phyloP scores from a whole-genome alignment of 2,329 filamentous ascomycete species.

The Xylariaceae sp. region DNA sequence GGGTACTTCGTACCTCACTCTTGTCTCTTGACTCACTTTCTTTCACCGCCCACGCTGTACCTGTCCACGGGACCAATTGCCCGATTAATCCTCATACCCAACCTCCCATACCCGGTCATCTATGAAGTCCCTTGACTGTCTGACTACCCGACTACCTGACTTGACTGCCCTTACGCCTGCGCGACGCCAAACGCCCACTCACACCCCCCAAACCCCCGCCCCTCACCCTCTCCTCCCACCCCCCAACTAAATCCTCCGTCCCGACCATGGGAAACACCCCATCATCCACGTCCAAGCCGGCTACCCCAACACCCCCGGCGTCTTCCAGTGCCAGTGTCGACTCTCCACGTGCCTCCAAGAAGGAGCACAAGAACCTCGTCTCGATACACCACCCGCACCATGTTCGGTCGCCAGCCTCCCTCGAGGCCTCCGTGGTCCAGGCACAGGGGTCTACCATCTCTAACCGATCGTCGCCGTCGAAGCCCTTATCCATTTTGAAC shows the following conservation, averaged over 20 bases:
- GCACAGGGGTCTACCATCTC: conserved; percentile 54
- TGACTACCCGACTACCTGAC: neutral
- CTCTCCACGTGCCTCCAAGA: conserved; percentile 37
- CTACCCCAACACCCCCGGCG: conserved; percentile 32
- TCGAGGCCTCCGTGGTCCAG: conserved; percentile 59
- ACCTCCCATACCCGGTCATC: neutral
- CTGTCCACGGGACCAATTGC: conserved; percentile 18
- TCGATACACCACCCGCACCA: conserved; percentile 50
- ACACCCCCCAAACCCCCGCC: conserved; percentile 13
- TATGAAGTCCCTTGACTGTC: conserved; percentile 2
- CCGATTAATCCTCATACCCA: conserved; percentile 6
- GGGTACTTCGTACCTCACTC: neutral
- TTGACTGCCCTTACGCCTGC: conserved; percentile 16
- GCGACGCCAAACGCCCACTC: conserved; percentile 9
- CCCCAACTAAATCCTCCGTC: conserved; percentile 3
- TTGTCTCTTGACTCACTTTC: conserved; percentile 10
- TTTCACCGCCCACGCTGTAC: conserved; percentile 15
- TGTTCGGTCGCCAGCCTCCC: conserved; percentile 52
- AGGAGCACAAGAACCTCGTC: conserved; percentile 50
- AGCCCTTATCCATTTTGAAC: conserved; percentile 47
- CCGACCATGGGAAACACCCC: conserved; percentile 45
- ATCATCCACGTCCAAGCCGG: conserved; percentile 33
- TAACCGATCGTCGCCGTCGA: conserved; percentile 45
- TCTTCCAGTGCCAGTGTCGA: conserved; percentile 28
- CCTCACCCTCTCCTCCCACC: conserved; percentile 13